Evolutionary conservation across 2,329 filamentous ascomycete species (phyloP), one percentile per base, ranked within the genome.

Genomic region (Monosporascus sp.): DNA sequence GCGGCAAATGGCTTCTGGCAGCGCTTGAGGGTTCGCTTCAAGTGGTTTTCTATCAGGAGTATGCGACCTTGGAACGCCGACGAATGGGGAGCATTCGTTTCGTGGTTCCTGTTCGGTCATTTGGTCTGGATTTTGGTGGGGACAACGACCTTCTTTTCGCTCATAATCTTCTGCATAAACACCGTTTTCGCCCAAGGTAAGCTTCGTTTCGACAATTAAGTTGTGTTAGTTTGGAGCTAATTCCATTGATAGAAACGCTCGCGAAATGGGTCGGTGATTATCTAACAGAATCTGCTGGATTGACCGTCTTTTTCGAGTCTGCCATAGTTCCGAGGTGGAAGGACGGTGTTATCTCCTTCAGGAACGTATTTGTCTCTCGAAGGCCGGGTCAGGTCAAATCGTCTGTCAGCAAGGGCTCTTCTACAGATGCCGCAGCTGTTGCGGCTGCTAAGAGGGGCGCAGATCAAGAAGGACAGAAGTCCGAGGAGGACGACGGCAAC

Each of bases 301-400:
- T 97, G 48, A 94, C 91, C 40, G 89, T 99, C 35, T 87, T 99
- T 51, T 99, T 99, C 68, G 94, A 99, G 72, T 97, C 91, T 40
- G 94, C 94, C 22, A 96, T 99, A 64, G 94, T 99, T 20, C 94
- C 94, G 11, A 94, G 89, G 68, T 99, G 94, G 94, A 86, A 85
- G 57, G 88, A 94, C 65, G 93, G 93, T 35, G 93, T 97, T 41
- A 99, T 99, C 59, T 92, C 90, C 1, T 96, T 99, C 73, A 87
- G 89, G 63, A 97, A 97, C 65, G 94, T 99, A 9, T 97, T 96
- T 65, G 89, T 99, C 2, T 97, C 94, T 16, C 82, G 92, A 55
- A 79, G 94, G 48, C 94, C 94, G 2, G 93, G 94, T 5, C 89
- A 95, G 68, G 78, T 83, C 37, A 81, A 83, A 56, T 88, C 88